Evolutionary conservation across 1,284 basidiomycete species (phyloP).

Genomic region (Trichosporon inkin): DNA sequence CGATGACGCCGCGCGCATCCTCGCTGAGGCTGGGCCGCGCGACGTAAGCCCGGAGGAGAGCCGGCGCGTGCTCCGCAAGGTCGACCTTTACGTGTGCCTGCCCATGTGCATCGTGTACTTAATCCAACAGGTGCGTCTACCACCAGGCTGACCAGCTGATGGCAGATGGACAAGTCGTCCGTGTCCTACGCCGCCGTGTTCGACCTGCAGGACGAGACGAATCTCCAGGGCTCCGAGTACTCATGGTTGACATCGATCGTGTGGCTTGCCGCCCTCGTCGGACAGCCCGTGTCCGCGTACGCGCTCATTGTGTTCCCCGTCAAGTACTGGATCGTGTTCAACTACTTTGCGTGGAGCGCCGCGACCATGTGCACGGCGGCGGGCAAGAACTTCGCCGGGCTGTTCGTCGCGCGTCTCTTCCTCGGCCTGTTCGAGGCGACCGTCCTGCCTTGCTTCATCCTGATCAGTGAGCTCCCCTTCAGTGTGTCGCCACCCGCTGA

Average conservation of each 20-base stretch:
- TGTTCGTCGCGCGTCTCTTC: constrained; percentile 31
- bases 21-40: constrained; percentile 16
- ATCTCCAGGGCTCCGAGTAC: constrained; percentile 26
- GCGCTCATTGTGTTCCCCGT: constrained; percentile 29
- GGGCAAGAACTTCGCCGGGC: constrained; percentile 36
- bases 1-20: constrained; percentile 19
- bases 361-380: constrained; percentile 37
- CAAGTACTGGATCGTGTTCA: constrained; percentile 20
- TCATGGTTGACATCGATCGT: constrained; percentile 27
- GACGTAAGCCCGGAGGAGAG: constrained; percentile 15
- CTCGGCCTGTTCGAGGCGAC: constrained; percentile 28
- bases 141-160: background rate
- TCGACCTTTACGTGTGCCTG: constrained; percentile 21
- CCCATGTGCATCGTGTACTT: constrained; percentile 22
- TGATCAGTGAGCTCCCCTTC: no score
- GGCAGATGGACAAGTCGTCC: constrained; percentile 43
- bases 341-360: constrained; percentile 29
- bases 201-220: constrained; percentile 18
- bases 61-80: constrained; percentile 16
- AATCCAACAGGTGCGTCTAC: constrained; percentile 15
- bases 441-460: constrained; percentile 14
- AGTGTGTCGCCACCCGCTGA: no score
- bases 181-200: constrained; percentile 48
- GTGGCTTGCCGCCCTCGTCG: constrained; percentile 28
- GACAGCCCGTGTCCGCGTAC: constrained; percentile 27